These are phyloP conservation scores for Yarrowia sp. DNA, from an alignment of 805 yeast genomes.

Conservation along the genomic window DNA sequence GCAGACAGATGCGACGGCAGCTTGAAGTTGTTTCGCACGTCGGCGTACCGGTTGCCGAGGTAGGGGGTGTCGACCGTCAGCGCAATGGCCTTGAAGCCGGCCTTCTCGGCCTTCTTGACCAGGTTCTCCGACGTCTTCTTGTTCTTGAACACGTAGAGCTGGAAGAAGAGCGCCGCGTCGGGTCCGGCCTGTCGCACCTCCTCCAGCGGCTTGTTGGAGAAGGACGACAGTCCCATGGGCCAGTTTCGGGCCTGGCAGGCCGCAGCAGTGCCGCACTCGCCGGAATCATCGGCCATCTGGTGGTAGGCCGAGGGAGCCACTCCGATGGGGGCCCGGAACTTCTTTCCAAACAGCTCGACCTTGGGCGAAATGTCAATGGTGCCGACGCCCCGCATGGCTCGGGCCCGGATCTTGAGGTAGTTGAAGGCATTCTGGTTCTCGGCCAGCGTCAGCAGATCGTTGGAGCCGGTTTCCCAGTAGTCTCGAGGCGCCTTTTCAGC, in stretches of 20 bases:
- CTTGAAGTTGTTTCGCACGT: constrained; percentile 48
- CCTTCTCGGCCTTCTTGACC: constrained; percentile 46
- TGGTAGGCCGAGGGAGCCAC: constrained; percentile 51
- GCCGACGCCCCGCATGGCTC: constrained; percentile 47
- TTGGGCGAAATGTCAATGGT: constrained; percentile 44
- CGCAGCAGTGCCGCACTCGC: constrained; percentile 49
- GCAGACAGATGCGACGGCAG: constrained; percentile 44
- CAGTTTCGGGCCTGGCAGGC: constrained; percentile 48
- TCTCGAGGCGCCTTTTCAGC: constrained; percentile 42
- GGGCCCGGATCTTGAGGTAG: constrained; percentile 46
- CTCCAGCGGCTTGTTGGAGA: constrained; percentile 45
- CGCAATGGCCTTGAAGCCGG: constrained; percentile 55
- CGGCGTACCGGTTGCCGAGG: constrained; percentile 62
- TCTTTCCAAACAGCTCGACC: constrained; percentile 45
- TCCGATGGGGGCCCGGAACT: constrained; percentile 48
- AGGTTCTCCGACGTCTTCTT: constrained; percentile 45
- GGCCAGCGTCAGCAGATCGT: constrained; percentile 46
- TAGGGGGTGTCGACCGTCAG: constrained; percentile 65
- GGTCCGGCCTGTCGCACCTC: constrained; percentile 46
- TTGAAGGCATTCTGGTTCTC: constrained; percentile 47
- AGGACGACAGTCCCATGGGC: constrained; percentile 48
- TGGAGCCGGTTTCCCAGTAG: constrained; percentile 48
- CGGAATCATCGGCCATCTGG: constrained; percentile 48
- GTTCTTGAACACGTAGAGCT: constrained; percentile 48
- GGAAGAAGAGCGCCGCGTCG: constrained; percentile 45